Base-by-base conservation (phyloP, 2,329 filamentous ascomycete genomes). In the Trichophaea hybrida region DNA sequence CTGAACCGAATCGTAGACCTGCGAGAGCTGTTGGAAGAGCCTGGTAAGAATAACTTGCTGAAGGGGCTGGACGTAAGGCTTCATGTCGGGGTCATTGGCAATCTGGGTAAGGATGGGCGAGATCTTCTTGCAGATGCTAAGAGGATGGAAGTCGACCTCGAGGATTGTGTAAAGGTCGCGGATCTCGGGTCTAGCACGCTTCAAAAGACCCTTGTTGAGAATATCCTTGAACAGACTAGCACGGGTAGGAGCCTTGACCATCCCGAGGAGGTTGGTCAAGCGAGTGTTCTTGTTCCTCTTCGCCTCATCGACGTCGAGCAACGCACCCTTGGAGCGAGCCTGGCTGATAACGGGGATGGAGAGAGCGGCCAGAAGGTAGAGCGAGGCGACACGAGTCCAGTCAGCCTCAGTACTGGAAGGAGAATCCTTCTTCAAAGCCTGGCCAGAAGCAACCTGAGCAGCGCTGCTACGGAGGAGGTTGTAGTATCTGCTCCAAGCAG, bases 331-430 rank as follows among this genome's bases (percentile, higher is more conserved):
- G 58, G 93, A 98, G 70, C 93, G 84, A 33, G 90, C 90, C 50
- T 93, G 97, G 82, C 93, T 98, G 75, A 98, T 98, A 75, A 98
- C 93, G 10, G 93, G 93, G 65, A 98, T 98, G n/a, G 93, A 86
- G 57, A 98, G 82, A 55, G 93, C 91, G 17, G 93, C 95, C 57
- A 98, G 78, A 52, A 98, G 80, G 60, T 98, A 94, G 69, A 95
- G 97, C 0, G 93, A 97, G 15, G 93, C 91, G 61, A 89, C 88
- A 75, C 90, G 91, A 74, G 90, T 88, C 69, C 97, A 84, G 69
- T 97, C 91, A 34, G 86, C 83, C 70, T 97, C 93, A 49, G 84
- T 84, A 58, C 90, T 85, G 46, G 87, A 83, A 49, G 93, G 93
- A 75, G 94, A 96, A 71, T 98, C 93, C 69, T 89, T 82, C 81